A percentile compares a stretch with the other conserved stretches of the same genome.
These are phyloP conservation scores for Peziza echinospora DNA, from an alignment of 495 filamentous ascomycete species.

Conservation along the genomic window DNA sequence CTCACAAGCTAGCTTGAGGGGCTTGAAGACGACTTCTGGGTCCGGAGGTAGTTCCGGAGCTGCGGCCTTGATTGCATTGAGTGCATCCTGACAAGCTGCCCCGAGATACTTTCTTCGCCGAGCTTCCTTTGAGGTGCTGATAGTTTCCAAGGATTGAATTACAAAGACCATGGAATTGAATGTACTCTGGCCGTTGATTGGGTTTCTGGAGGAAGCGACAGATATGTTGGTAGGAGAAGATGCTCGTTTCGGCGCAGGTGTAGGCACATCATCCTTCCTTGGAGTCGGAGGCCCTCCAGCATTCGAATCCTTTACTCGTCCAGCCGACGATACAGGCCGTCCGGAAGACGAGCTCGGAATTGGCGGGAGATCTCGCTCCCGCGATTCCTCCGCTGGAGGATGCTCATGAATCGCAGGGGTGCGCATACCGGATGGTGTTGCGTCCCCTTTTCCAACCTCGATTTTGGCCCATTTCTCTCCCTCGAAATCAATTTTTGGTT, in stretches of 20 bases:
- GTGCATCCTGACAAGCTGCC: conserved; percentile 57
- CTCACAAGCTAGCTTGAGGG: conserved; percentile 70
- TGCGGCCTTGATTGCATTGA: conserved; percentile 58
- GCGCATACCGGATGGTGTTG: neutral
- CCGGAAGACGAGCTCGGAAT: neutral
- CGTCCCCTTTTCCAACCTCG: neutral
- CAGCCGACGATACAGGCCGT: neutral
- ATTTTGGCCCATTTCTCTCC: neutral
- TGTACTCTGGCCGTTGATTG: conserved; percentile 26
- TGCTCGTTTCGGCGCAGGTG: neutral
- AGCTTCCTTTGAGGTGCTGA: conserved; percentile 73
- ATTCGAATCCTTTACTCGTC: neutral
- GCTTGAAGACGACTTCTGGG: conserved; percentile 78
- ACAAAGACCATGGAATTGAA: conserved; percentile 92
- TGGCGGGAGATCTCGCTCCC: neutral
- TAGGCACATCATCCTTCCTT: neutral
- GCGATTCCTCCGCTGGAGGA: neutral
- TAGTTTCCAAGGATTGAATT: conserved; percentile 72
- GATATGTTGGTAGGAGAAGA: neutral
- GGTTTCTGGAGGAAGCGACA: conserved; percentile 38
- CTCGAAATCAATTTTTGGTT: neutral
- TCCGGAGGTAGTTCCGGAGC: conserved; percentile 46
- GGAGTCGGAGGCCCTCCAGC: neutral
- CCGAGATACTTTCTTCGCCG: conserved; percentile 56
- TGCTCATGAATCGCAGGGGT: neutral